Evolutionary conservation across 202 grass and related monocot genomes (phyloP).

Genomic region (Zizania palustris): DNA sequence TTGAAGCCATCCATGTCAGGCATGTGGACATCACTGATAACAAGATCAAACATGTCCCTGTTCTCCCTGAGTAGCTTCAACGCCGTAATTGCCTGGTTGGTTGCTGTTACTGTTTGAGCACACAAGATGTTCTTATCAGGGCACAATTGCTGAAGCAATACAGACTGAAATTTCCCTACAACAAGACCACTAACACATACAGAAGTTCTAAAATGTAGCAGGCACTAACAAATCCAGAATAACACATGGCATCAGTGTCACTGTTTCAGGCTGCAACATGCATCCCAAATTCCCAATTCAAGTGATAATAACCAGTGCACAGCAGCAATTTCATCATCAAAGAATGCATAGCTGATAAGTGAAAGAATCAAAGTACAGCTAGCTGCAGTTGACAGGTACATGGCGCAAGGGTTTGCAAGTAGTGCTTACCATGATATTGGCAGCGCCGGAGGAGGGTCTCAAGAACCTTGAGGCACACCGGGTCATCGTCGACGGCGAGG

Average conservation of each 20-base stretch:
- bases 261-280: neutral
- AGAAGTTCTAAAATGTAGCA: conserved; percentile 1
- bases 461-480: conserved; percentile 81
- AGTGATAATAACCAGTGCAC: neutral
- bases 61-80: conserved; percentile 77
- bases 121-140: conserved; percentile 10
- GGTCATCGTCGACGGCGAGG: conserved; percentile 90
- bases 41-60: conserved; percentile 95
- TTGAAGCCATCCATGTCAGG: conserved; percentile 98
- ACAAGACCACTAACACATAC: neutral
- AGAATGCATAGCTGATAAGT: neutral
- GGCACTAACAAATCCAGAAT: neutral
- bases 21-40: conserved; percentile 95
- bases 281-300: too few relatives aligned
- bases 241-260: neutral
- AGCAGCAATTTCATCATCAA: neutral
- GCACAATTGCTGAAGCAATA: neutral
- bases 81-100: conserved; percentile 75
- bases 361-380: neutral
- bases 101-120: conserved; percentile 69
- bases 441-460: conserved; percentile 71
- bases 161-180: neutral
- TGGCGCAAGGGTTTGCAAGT: conserved; percentile 8
- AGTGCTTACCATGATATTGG: conserved; percentile 70
- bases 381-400: neutral